phyloP scores from a whole-genome alignment of 2,329 filamentous ascomycete species.

The Sordariomycetes sp. region DNA sequence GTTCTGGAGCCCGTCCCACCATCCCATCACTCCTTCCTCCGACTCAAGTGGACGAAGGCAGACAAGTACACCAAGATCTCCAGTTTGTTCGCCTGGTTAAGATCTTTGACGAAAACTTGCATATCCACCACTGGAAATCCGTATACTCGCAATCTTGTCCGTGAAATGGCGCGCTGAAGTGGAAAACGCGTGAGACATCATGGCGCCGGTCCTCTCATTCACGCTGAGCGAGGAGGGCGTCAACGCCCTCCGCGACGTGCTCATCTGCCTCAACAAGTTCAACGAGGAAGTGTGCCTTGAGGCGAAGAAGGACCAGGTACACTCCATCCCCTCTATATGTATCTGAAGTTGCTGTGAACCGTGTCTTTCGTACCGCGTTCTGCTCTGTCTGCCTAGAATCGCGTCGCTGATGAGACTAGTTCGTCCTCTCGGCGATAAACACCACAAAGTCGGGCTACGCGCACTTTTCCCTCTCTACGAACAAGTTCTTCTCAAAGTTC shows the following conservation, averaged over 20 bases:
- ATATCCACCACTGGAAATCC: not conserved
- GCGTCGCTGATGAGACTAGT: constrained; percentile 28
- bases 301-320: constrained; percentile 53
- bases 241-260: constrained; percentile 55
- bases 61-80: not conserved
- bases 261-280: constrained; percentile 66
- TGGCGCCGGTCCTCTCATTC: constrained; percentile 55
- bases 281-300: constrained; percentile 68
- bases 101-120: not conserved
- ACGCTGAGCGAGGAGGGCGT: constrained; percentile 63
- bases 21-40: not conserved
- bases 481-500: constrained; percentile 61
- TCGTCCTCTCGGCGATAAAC: constrained; percentile 64
- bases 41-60: not conserved
- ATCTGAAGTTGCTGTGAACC: not conserved
- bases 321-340: constrained; percentile 4
- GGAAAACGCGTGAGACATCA: not conserved
- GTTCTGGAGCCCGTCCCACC: not conserved
- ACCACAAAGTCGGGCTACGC: constrained; percentile 71
- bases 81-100: not conserved
- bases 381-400: not conserved
- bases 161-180: not conserved
- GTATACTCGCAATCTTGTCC: not conserved
- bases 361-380: not conserved
- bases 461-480: constrained; percentile 53